Percentiles rank a stretch among this genome's conserved stretches.
Evolutionary conservation across 345 rosid species (phyloP).

Genomic region (Sonneratia caseolaris): DNA sequence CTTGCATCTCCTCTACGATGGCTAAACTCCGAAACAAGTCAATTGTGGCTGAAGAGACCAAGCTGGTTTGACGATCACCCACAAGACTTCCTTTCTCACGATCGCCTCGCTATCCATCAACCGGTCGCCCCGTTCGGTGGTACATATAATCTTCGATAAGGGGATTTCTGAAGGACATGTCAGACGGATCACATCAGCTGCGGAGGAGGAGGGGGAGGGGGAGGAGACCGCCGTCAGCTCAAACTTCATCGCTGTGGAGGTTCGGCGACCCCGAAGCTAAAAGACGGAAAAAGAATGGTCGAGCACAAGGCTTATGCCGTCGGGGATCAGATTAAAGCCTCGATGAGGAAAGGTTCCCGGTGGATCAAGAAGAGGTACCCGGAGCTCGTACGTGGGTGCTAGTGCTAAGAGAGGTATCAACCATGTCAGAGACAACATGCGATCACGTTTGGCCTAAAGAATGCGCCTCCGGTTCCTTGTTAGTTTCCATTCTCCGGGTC

Average conservation of each 20-base stretch:
- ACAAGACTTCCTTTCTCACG: neutral
- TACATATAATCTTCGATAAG: neutral
- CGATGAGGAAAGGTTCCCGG: constrained; percentile 21
- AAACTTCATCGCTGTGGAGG: neutral
- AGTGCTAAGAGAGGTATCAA: neutral
- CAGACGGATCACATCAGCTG: neutral
- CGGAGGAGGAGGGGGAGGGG: neutral
- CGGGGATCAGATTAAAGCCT: constrained; percentile 22
- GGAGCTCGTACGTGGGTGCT: constrained; percentile 21
- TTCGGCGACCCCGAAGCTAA: constrained; percentile 22
- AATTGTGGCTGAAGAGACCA: too few species aligned
- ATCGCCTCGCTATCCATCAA: neutral
- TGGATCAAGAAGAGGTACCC: constrained; percentile 41
- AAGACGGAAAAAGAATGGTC: constrained; percentile 28
- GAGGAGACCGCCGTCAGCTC: too few species aligned
- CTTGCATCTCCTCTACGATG: too few species aligned
- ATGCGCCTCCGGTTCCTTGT: too few species aligned
- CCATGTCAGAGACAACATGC: too few species aligned
- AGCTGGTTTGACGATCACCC: neutral
- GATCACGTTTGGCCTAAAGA: too few species aligned
- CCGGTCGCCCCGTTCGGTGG: neutral
- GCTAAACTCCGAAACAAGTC: too few species aligned
- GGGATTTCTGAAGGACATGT: neutral
- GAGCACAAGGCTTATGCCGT: constrained; percentile 29
- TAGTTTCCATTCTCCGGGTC: too few species aligned